Base-by-base conservation (phyloP, 148 eudicot species). In the Oxyria digyna region DNA sequence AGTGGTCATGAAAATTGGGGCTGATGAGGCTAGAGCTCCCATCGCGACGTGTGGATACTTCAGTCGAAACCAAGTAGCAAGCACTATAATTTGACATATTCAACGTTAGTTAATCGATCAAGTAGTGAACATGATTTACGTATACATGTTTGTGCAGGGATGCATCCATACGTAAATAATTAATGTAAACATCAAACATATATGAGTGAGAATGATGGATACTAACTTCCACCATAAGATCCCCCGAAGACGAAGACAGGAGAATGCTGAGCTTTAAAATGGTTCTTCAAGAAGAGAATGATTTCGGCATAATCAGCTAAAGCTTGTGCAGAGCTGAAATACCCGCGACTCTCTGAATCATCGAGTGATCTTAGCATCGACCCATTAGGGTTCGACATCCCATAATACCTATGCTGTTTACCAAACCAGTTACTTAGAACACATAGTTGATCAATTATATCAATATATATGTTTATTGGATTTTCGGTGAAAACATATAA, bases 241-340 rank as follows among this genome's bases (percentile, higher is more conserved):
- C 45, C 68, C 10, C 68, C 68, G 8, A 66, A 92, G 26, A 92
- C 82, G 42, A 92, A 85, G 9, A 92, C 98, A 62, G 98, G 98
- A 71, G 83, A 82, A 73, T 77, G 88, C 78, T 89, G 82, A 26
- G 98, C 98, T 42, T 96, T 84, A 57, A 85, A 76, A 70, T 85
- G 86, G 4, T 69, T 66, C 72, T 92, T 92, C 57, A 92, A 76
- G 54, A 83, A 80, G 67, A 88, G 87, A 57, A 92, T 62, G 69
- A 92, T 75, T 10, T 87, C 85, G 0, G 96, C 87, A 70, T 75
- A 92, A 76, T 92, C 97, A 46, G 96, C 96, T 71, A 92, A 81
- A 4, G 97, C 94, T 79, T 89, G 96, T 72, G 83, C 94, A 0
- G 97, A 79, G 67, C 94, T 92, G 35, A 92, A 81, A 77, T 87